Conservation (phyloP, 768 basidiomycete genomes). For the Sarcomyxa edulis region DNA sequence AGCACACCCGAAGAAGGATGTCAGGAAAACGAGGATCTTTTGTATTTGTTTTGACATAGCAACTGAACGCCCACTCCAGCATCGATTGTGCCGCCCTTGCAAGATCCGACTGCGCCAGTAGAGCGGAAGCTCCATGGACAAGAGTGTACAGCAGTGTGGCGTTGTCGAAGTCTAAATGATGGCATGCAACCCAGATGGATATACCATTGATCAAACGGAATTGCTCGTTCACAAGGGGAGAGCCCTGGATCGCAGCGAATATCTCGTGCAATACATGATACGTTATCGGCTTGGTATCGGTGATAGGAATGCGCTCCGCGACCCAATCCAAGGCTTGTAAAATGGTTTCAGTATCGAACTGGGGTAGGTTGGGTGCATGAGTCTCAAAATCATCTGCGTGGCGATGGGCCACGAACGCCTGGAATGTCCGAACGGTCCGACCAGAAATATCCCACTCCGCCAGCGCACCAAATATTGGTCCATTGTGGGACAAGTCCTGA, state of each 20-base stretch:
- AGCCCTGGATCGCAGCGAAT: conserved; percentile 57
- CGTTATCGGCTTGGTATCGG: conserved; percentile 49
- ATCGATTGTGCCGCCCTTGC: conserved; percentile 67
- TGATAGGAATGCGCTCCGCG: conserved; percentile 29
- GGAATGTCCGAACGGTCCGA: conserved; percentile 40
- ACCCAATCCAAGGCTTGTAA: conserved; percentile 62
- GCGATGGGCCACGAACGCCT: conserved; percentile 48
- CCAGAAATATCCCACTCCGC: conserved; percentile 25
- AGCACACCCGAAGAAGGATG: conserved; percentile 64
- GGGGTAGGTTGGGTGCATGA: conserved; percentile 66
- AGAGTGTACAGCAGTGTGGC: conserved; percentile 61
- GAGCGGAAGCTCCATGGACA: conserved; percentile 57
- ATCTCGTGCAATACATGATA: conserved; percentile 78
- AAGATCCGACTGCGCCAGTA: conserved; percentile 68
- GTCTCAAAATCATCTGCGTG: conserved; percentile 37
- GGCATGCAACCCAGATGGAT: conserved; percentile 67
- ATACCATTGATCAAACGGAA: conserved; percentile 68
- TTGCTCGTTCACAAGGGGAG: conserved; percentile 81
- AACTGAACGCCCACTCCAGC: conserved; percentile 68
- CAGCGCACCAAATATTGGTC: conserved; percentile 46
- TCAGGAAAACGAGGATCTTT: conserved; percentile 55
- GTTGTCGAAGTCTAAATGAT: conserved; percentile 49
- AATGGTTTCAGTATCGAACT: conserved; percentile 42
- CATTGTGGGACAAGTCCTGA: conserved; percentile 51
- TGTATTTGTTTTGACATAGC: conserved; percentile 35